Evolutionary conservation across 805 yeast species (phyloP).

Genomic region (Metschnikowia proteae): DNA sequence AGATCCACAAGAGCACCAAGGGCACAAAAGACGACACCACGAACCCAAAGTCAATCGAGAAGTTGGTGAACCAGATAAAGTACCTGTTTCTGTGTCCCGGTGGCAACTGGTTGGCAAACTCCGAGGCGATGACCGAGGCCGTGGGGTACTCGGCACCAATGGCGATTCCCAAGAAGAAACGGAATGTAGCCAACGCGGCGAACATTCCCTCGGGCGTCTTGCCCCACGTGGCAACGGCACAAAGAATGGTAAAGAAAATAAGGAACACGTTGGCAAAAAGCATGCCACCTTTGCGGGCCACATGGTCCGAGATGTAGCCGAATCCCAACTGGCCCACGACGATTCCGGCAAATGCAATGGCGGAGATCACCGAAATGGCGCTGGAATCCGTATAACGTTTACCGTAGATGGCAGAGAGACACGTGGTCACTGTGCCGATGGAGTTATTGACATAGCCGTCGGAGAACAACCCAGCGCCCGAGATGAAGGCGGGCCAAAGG

Average conservation of each 20-base stretch:
- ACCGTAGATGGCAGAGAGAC: constrained; percentile 66
- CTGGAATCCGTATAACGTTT: constrained; percentile 53
- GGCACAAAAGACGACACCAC: constrained; percentile 84
- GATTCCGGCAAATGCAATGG: constrained; percentile 90
- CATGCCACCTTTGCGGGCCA: constrained; percentile 83
- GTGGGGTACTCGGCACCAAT: constrained; percentile 96
- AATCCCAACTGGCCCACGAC: constrained; percentile 81
- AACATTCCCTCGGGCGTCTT: constrained; percentile 69
- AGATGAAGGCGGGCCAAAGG: constrained; percentile 33
- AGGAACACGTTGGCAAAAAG: constrained; percentile 69
- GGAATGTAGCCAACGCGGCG: constrained; percentile 75
- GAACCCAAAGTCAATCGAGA: constrained; percentile 84
- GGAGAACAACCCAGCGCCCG: constrained; percentile 91
- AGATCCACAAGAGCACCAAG: constrained; percentile 80
- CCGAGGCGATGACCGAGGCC: constrained; percentile 90
- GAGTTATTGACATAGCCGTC: constrained; percentile 92
- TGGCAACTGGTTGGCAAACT: constrained; percentile 74
- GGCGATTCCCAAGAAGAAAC: constrained; percentile 86
- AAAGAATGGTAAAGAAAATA: constrained; percentile 71
- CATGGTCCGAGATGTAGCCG: constrained; percentile 76
- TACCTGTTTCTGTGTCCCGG: constrained; percentile 85
- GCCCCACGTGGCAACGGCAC: constrained; percentile 72
- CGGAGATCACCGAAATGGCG: constrained; percentile 76
- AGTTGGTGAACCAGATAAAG: constrained; percentile 84
- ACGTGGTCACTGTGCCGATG: constrained; percentile 70